These are phyloP conservation scores for Malbranchea cinnamomea DNA, from an alignment of 2,329 filamentous ascomycete species.

Conservation along the genomic window DNA sequence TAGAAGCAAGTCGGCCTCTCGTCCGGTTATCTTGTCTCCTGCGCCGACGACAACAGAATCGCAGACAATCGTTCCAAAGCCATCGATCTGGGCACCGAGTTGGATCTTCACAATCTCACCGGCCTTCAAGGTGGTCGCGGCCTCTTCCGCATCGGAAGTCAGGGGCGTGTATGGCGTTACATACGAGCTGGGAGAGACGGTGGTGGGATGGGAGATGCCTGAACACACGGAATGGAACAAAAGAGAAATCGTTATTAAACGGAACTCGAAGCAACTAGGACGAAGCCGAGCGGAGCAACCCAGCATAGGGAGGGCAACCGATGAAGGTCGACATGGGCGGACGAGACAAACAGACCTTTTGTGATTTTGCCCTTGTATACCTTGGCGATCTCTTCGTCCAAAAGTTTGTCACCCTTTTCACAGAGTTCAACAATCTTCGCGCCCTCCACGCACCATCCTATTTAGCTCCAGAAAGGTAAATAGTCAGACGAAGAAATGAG, in stretches of 20 bases:
- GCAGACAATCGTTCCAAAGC: slow-evolving; percentile 91
- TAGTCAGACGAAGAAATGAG: slow-evolving; percentile 6
- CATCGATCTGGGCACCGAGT: slow-evolving; percentile 96
- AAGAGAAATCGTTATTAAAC: not conserved
- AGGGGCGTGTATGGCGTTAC: slow-evolving; percentile 95
- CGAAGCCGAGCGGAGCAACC: slow-evolving; percentile 7
- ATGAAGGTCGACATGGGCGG: not conserved
- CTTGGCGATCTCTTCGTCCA: slow-evolving; percentile 86
- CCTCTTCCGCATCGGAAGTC: slow-evolving; percentile 72
- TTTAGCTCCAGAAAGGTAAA: too few species aligned
- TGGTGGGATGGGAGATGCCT: slow-evolving; percentile 89
- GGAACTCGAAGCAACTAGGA: not conserved
- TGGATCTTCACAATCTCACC: slow-evolving; percentile 93
- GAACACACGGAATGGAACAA: slow-evolving; percentile 3
- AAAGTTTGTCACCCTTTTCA: slow-evolving; percentile 85
- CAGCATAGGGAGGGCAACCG: slow-evolving; percentile 1
- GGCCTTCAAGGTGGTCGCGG: slow-evolving; percentile 60
- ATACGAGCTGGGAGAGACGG: slow-evolving; percentile 83
- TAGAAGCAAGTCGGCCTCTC: slow-evolving; percentile 72
- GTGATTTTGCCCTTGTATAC: slow-evolving; percentile 94
- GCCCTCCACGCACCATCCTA: slow-evolving; percentile 60
- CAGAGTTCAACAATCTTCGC: slow-evolving; percentile 90
- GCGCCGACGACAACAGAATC: slow-evolving; percentile 68
- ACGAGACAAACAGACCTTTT: slow-evolving; percentile 53
- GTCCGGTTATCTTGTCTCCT: slow-evolving; percentile 53